Evolutionary conservation across 2,329 filamentous ascomycete genomes (phyloP).

Genomic region (Lecanosticta acicola): DNA sequence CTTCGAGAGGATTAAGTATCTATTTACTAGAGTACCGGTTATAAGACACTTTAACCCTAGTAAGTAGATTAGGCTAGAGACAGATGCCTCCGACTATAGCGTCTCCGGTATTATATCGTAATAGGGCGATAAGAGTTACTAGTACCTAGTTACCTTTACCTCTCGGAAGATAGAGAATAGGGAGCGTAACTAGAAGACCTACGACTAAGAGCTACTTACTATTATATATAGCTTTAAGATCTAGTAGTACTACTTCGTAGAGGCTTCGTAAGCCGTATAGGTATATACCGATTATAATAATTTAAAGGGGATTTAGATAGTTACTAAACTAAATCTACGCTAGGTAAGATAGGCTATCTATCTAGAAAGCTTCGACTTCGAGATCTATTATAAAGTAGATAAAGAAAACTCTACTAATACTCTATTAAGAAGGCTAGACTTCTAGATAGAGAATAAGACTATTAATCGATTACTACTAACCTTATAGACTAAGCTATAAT

Average conservation of each 20-base stretch:
- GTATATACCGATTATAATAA: constrained; percentile 14
- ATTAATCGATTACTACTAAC: constrained; percentile 6
- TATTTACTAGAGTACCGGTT: neutral
- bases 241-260: constrained; percentile 7
- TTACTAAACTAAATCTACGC: constrained; percentile 5
- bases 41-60: neutral
- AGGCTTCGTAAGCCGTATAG: neutral
- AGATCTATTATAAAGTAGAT: constrained; percentile 6
- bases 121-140: neutral
- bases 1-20: neutral
- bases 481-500: constrained; percentile 6
- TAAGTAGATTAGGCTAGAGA: neutral
- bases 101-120: neutral
- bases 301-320: constrained; percentile 3
- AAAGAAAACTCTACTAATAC: constrained; percentile 8
- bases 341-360: constrained; percentile 8
- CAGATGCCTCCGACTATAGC: neutral
- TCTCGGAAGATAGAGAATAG: constrained; percentile 6
- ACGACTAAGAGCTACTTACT: constrained; percentile 9
- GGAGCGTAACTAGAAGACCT: constrained; percentile 9
- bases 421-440: constrained; percentile 7
- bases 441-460: constrained; percentile 3
- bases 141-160: constrained; percentile 3
- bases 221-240: constrained; percentile 9
- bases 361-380: constrained; percentile 10